These are phyloP conservation scores for sorghum (Sorghum bicolor) DNA, from an alignment of 176 grass and related monocot species.

Conservation along the genomic window Sorghum_bicolor_NCBIv3 NC_012879.2:4840501-4841000, in stretches of 20 bases:
- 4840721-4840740: slow-evolving; percentile 85
- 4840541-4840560: neutral
- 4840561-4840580: slow-evolving; percentile 54
- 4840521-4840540: neutral
- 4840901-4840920: slow-evolving; percentile 87
- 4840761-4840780: slow-evolving; percentile 60
- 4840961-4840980: slow-evolving; percentile 63
- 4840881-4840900: slow-evolving; percentile 86
- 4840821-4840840: slow-evolving; percentile 39
- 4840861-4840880: slow-evolving; percentile 42
- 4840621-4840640: slow-evolving; percentile 70
- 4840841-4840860: neutral
- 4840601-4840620: slow-evolving; percentile 60
- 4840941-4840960: slow-evolving; percentile 86
- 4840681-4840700: slow-evolving; percentile 44
- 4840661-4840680: slow-evolving; percentile 37
- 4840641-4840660: slow-evolving; percentile 60
- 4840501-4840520: slow-evolving; percentile 23
- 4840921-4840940: slow-evolving; percentile 76
- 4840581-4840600: slow-evolving; percentile 81
- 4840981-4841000: slow-evolving; percentile 53
- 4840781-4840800: slow-evolving; percentile 67
- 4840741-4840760: slow-evolving; percentile 82
- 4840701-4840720: slow-evolving; percentile 60
- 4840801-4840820: slow-evolving; percentile 75